These are phyloP conservation scores for Penicillium sp. DNA, from an alignment of 2,329 filamentous ascomycete genomes.

Conservation along the genomic window DNA sequence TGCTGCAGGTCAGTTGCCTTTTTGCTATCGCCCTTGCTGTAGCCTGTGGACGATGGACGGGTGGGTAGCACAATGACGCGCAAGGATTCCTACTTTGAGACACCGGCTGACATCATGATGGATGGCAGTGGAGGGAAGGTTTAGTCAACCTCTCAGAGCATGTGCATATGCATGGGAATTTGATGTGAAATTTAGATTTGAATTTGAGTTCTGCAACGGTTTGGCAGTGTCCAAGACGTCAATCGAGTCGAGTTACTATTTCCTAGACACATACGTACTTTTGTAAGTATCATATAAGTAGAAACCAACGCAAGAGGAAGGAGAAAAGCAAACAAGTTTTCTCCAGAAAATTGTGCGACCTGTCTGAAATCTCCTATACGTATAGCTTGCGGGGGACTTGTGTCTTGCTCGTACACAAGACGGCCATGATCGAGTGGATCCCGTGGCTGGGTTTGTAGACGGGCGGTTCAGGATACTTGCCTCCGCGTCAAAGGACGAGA, in stretches of 20 bases:
- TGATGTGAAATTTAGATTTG: background rate
- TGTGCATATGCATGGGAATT: background rate
- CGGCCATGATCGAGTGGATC: background rate
- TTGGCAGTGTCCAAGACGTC: background rate
- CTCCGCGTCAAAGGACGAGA: slow-evolving; percentile 8
- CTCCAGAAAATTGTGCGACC: slow-evolving; percentile 7
- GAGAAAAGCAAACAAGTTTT: slow-evolving; percentile 11
- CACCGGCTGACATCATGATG: slow-evolving; percentile 26
- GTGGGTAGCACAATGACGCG: slow-evolving; percentile 32
- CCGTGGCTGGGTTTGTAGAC: slow-evolving; percentile 6
- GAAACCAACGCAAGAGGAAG: background rate
- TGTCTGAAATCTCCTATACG: background rate
- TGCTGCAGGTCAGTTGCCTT: slow-evolving; percentile 12
- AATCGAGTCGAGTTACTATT: background rate
- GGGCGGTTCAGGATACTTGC: slow-evolving; percentile 11
- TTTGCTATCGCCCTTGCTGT: slow-evolving; percentile 9
- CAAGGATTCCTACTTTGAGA: slow-evolving; percentile 18
- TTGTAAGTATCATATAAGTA: background rate
- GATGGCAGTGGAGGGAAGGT: slow-evolving; percentile 5
- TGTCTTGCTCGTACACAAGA: background rate
- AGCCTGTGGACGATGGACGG: background rate
- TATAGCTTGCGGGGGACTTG: background rate
- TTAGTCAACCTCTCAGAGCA: slow-evolving; percentile 3
- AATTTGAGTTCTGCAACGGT: background rate
- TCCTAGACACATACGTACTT: background rate